Base-by-base conservation (phyloP, 1,284 basidiomycete genomes). In the Neonothopanus nambi region DNA sequence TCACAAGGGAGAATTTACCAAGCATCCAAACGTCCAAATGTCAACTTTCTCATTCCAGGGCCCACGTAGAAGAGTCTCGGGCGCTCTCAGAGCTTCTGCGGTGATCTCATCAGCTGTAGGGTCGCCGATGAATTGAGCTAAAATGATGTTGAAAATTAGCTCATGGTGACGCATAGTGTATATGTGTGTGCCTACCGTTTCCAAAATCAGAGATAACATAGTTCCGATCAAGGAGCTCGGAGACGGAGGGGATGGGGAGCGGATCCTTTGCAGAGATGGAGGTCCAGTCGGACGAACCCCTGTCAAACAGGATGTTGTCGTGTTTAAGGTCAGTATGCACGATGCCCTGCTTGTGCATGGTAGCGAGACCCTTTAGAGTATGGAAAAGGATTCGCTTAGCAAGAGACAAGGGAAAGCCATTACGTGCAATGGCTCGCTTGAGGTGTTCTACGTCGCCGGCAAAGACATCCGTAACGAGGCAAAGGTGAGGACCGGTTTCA, bases 11-110 rank as follows among this genome's bases (percentile, higher is more conserved):
- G 5, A 20, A 52, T 60, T 43, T 61, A 68, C 69, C 51, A 68
- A 51, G 53, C 66, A 70, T 24, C 69, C 69, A 54, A 67, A 67
- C 18, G 66, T 57, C 69, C 69, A 71, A 24, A 70, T 70, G 49
- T 71, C 69, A 9, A 65, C 66, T 35, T 60, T 62, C 51, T 60
- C 59, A 48, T 69, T 60, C 68, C 69, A 71, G 42, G 57, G 53
- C 12, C 63, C 65, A 11, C 57, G 57, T 15, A 71, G 53, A 42
- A 64, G 48, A n/a, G 65, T 57, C 56, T 70, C 70, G 3, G 70
- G 69, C n/a, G 69, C 55, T 41, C 69, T 61, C 24, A 66, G 57
- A 37, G 44, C 48, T 33, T 40, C 30, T 24, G 65, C 38, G 9
- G 64, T 67, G 45, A 68, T 68, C 30, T 48, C 48, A 6, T 51